Evolutionary conservation across 2,329 filamentous ascomycete species (phyloP), one percentile per base, ranked within the genome.

Genomic region (Exophiala spinifera): DNA sequence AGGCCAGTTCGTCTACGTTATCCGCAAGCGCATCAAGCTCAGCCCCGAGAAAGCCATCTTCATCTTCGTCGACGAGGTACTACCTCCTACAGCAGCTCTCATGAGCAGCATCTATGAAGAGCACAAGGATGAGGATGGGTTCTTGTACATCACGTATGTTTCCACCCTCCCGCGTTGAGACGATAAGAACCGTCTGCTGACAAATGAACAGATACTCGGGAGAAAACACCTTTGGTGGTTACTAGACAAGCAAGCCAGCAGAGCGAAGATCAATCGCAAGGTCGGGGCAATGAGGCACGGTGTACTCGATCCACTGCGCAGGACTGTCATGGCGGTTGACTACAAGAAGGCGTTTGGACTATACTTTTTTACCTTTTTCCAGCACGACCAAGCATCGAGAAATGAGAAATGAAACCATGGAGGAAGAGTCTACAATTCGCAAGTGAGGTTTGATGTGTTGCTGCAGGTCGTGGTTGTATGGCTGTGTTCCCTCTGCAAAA

Each of bases 61-160:
- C 83, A 97, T 99, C 82, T 99, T 97, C 77, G 94, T 99, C 70
- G 92, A 97, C 73, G 94, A 97, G 78, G 92, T 96, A 48, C 83
- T 99, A 53, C 94, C 94, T 48, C 94, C 94, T 2, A 97, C 94
- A 7, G 94, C 94, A 56, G 94, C 94, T 56, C 84, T 99, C 50
- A 99, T 99, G 94, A 96, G 91, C 80, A 95, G 89, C 74, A 97
- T 99, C 77, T 99, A 99, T 74, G 94, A 99, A 76, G 92, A 97
- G 76, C 94, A 99, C 84, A 97, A 99, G 81, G 83, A 85, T 67
- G 83, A 86, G 72, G 83, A 85, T 68, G 91, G 89, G 47, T 96
- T 97, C 81, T 82, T 99, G 57, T 99, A 99, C 80, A 99, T 99
- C 78, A 97, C 92, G 81, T 88, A 85, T 55, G 82, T 78, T 37